phyloP scores from a whole-genome alignment of 2,329 filamentous ascomycete species.

The Fusarium domesticum region DNA sequence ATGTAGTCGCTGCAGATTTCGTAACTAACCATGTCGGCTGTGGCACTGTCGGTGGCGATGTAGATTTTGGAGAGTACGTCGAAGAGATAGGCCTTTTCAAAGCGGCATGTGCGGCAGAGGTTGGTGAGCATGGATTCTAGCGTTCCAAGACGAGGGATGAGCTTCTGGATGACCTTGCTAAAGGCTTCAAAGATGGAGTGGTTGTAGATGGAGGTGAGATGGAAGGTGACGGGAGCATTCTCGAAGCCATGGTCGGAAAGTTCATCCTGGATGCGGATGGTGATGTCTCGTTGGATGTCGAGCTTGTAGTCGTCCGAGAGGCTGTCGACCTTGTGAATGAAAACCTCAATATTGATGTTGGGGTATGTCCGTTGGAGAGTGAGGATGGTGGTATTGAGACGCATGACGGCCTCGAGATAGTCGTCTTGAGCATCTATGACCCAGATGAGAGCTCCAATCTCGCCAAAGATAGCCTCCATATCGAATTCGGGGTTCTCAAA shows the following conservation, averaged over 20 bases:
- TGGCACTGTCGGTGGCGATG: constrained; percentile 91
- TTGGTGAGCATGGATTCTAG: constrained; percentile 93
- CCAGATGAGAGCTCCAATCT: constrained; percentile 94
- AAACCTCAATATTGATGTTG: constrained; percentile 94
- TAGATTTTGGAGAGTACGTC: constrained; percentile 98
- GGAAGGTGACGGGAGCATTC: constrained; percentile 90
- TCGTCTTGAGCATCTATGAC: constrained; percentile 98
- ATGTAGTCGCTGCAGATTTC: constrained; percentile 99
- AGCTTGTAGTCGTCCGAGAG: constrained; percentile 94
- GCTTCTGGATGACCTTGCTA: constrained; percentile 95
- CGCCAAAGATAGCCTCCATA: constrained; percentile 88
- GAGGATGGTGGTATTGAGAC: constrained; percentile 84
- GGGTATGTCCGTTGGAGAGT: constrained; percentile 86
- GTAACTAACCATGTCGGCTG: constrained; percentile 92
- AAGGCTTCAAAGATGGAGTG: constrained; percentile 98
- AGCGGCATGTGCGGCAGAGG: constrained; percentile 86
- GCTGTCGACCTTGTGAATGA: constrained; percentile 99
- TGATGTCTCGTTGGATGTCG: constrained; percentile 94
- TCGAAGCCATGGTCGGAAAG: constrained; percentile 90
- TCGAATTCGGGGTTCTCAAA: constrained; percentile 88
- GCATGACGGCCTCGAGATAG: constrained; percentile 85
- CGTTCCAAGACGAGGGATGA: constrained; percentile 88
- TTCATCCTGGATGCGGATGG: constrained; percentile 94
- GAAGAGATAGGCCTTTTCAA: constrained; percentile 97
- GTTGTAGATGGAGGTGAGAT: constrained; percentile 97